Conservation (phyloP, 352 stramenopile species). For the Phytophthora citrophthora region DNA sequence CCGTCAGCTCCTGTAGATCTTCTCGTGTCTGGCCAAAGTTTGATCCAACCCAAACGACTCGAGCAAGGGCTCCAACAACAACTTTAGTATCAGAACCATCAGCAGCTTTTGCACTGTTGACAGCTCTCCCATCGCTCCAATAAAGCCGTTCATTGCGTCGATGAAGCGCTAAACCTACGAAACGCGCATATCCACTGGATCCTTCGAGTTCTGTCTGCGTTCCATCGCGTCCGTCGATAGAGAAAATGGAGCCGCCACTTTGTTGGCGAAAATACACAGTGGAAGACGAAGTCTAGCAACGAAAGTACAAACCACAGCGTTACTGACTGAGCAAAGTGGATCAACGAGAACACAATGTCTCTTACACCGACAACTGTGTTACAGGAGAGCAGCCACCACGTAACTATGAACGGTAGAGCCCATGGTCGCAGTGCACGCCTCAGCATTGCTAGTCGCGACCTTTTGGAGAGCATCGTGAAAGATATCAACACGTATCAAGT, state of each 20-base stretch:
- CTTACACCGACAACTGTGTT: slow-evolving; percentile 4
- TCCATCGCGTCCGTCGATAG: slow-evolving; percentile 51
- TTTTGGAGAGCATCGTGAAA: not conserved
- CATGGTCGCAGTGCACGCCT: not conserved
- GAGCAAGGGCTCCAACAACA: slow-evolving; percentile 50
- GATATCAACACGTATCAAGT: slow-evolving; percentile 2
- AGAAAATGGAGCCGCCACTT: slow-evolving; percentile 58
- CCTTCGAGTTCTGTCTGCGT: slow-evolving; percentile 40
- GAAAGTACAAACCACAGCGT: not conserved
- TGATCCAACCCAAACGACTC: slow-evolving; percentile 56
- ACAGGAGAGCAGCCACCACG: slow-evolving; percentile 7
- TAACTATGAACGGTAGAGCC: not conserved
- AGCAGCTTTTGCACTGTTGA: slow-evolving; percentile 38
- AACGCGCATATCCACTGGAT: slow-evolving; percentile 48
- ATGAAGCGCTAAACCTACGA: slow-evolving; percentile 54
- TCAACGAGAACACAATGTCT: not conserved
- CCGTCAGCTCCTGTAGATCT: slow-evolving; percentile 44
- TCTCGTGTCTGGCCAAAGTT: slow-evolving; percentile 51
- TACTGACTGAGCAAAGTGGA: not conserved
- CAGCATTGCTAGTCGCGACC: no score
- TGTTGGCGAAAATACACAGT: slow-evolving; percentile 73
- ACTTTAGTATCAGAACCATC: slow-evolving; percentile 28
- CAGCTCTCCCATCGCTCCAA: slow-evolving; percentile 64
- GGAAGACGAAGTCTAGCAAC: slow-evolving; percentile 32
- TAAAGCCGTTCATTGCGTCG: slow-evolving; percentile 41